Base-by-base conservation (phyloP, 1,284 basidiomycete species). In the Fomes fomentarius region DNA sequence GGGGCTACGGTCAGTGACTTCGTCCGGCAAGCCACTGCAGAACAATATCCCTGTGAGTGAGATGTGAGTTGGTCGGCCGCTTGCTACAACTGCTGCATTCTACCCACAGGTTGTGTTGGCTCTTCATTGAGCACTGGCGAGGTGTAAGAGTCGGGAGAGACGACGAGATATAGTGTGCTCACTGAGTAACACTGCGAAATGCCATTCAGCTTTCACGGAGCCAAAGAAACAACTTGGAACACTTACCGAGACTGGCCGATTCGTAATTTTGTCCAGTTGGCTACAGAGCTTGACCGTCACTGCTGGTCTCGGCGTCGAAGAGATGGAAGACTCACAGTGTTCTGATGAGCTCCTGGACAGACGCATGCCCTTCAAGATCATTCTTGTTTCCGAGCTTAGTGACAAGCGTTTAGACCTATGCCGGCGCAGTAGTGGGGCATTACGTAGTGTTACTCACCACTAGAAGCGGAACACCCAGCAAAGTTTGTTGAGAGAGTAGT, bases 341-440 rank as follows among this genome's bases (percentile, higher is more conserved):
- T 34, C 79, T 79, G 56, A 98, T 71, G 46, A 98, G 77, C 56
- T 97, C 93, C 63, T 95, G 92, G 1, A 96, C 91, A 11, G 84
- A 74, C 1, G 90, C 85, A 55, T 94, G 92, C 11, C 79, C 84
- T 2, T 87, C 81, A 1, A 98, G 65, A 68, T 98, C 96, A 66
- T 94, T 97, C 79, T 99, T 99, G 74, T 98, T 98, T 1, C 94
- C 96, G 22, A 98, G 79, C 84, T 91, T 19, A 24, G 31, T 30
- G 37, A 17, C n/a, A n/a, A n/a, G n/a, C n/a, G n/a, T n/a, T n/a
- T n/a, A n/a, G n/a, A n/a, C n/a, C n/a, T n/a, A 10, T 50, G 39
- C 45, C 44, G 12, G 45, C 8, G 19, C 33, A 52, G 59, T 30
- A 15, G 17, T 33, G 34, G 19, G 33, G 44, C 50, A 43, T 12